Base-by-base conservation (phyloP, 2,329 filamentous ascomycete genomes). In the Phyllosticta citrichinensis region DNA sequence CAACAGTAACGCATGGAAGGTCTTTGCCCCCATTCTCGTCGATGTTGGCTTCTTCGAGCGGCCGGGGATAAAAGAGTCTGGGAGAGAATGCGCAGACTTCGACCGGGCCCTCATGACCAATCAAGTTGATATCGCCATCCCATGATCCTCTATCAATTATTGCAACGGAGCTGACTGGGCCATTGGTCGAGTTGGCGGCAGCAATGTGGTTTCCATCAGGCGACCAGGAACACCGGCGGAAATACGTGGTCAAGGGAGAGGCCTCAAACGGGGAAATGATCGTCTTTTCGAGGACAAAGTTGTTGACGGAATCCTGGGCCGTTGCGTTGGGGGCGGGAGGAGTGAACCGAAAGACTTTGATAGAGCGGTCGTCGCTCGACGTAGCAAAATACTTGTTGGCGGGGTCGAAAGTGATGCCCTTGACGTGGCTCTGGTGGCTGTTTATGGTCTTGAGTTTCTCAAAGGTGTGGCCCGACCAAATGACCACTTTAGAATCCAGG, bases 351-450 rank as follows among this genome's bases (percentile, higher is more conserved):
- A 96, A 97, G 68, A 99, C 90, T 73, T 96, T 96, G 75, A 99
- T 96, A 2, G 91, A 93, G 63, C 94, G 86, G 74, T 99, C 94
- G 73, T 99, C 94, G 76, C 91, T 96, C 2, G 95, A 92, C 0
- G 95, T 99, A 17, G 95, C 94, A 75, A 99, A 99, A 79, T 96
- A 99, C 73, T 97, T 99, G 78, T 97, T 97, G 52, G 94, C 94
- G 0, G 94, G 94, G 71, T 99, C 94, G 71, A 99, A 99, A 0
- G 93, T 96, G 68, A 99, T 95, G 64, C 95, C 94, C 74, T 99
- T 99, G 77, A 99, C 94, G 72, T 97, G 95, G 73, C 91, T 97
- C 73, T 96, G 91, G 74, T 99, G 94, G 62, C 92, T 87, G 2
- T 91, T 86, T 5, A 99, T 79, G 2, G 91, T 93, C 81, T 97